These are phyloP conservation scores for Penicillium decumbens DNA, from an alignment of 2,329 filamentous ascomycete species.

Conservation along the genomic window DNA sequence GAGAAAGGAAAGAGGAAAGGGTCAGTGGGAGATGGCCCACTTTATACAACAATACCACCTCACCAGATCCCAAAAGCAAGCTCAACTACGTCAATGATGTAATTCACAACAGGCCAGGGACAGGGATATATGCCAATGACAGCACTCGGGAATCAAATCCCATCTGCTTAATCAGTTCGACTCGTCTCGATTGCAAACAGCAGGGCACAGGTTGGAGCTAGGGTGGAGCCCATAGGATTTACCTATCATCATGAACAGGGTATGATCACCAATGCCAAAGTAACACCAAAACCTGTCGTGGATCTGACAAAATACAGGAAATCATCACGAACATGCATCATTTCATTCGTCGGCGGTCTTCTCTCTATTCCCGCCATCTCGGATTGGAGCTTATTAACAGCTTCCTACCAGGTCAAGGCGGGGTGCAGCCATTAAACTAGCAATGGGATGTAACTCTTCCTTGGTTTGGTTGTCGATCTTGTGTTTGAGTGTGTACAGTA, in stretches of 20 bases:
- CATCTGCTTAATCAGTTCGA: background rate
- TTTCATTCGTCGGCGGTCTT: conserved; percentile 4
- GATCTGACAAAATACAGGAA: background rate
- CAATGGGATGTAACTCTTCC: background rate
- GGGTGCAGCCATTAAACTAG: background rate
- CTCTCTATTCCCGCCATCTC: background rate
- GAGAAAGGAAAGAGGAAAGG: too few species aligned
- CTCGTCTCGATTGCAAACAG: background rate
- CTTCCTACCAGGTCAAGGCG: too few species aligned
- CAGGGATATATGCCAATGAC: background rate
- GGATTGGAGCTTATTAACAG: background rate
- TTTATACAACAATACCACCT: background rate
- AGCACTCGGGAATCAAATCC: background rate
- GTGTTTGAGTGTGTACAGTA: background rate
- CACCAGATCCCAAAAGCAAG: background rate
- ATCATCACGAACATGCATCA: conserved; percentile 1
- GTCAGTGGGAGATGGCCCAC: background rate
- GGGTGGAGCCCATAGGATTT: background rate
- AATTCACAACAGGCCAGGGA: background rate
- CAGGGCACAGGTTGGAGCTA: background rate
- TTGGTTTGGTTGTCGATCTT: conserved; percentile 1
- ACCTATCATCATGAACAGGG: background rate
- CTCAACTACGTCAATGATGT: conserved; percentile 13
- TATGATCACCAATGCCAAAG: background rate
- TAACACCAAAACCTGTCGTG: conserved; percentile 2